Conservation (phyloP, 768 basidiomycete species). For the Cyathus striatus region DNA sequence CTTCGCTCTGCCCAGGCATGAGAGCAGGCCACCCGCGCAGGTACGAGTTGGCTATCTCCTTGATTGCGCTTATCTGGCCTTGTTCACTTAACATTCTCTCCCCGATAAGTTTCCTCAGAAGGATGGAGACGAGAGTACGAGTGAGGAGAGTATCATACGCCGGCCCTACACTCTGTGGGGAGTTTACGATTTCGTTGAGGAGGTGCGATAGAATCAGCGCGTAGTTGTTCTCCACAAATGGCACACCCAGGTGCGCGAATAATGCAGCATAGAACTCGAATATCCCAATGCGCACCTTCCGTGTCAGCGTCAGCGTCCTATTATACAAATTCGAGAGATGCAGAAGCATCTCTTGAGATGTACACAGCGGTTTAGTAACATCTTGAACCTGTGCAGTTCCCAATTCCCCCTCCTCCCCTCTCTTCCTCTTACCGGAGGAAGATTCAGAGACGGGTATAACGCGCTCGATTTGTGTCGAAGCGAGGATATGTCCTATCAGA, state of each 20-base stretch:
- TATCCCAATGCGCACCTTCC: slow-evolving; percentile 76
- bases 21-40: slow-evolving; percentile 91
- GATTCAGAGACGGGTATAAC: slow-evolving; percentile 37
- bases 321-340: slow-evolving; percentile 80
- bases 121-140: slow-evolving; percentile 66
- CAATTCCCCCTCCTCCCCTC: slow-evolving; percentile 54
- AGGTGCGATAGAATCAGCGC: slow-evolving; percentile 74
- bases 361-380: slow-evolving; percentile 62
- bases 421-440: slow-evolving; percentile 58
- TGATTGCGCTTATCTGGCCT: slow-evolving; percentile 87
- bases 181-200: slow-evolving; percentile 69
- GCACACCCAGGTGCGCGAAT: slow-evolving; percentile 66
- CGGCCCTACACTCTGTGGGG: slow-evolving; percentile 44
- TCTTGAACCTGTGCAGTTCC: slow-evolving; percentile 44
- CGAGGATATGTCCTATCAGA: slow-evolving; percentile 79
- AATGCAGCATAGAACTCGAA: slow-evolving; percentile 85
- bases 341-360: slow-evolving; percentile 75
- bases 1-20: slow-evolving; percentile 79
- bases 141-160: slow-evolving; percentile 74
- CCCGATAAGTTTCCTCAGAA: slow-evolving; percentile 84
- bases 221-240: slow-evolving; percentile 82
- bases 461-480: slow-evolving; percentile 74
- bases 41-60: slow-evolving; percentile 77
- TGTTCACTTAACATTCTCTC: slow-evolving; percentile 89
- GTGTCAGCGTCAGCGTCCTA: slow-evolving; percentile 59